Conservation (phyloP, 1,284 basidiomycete genomes). For the Volvariella surrecta region DNA sequence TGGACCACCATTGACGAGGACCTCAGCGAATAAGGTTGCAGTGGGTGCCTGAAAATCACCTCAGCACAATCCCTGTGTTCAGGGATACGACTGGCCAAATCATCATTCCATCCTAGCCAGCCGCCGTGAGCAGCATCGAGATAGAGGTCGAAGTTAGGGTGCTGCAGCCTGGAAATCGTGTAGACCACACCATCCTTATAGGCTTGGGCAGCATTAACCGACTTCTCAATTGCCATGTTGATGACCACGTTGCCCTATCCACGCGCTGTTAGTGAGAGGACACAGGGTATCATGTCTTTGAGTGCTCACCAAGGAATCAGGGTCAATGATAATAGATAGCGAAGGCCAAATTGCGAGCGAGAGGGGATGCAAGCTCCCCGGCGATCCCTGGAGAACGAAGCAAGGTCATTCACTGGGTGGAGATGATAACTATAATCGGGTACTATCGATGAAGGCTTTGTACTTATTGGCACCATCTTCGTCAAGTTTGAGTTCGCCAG, state of each 20-base stretch:
- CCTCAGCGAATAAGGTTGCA: conserved; percentile 26
- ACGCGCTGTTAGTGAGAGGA: conserved; percentile 19
- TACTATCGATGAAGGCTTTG: conserved; percentile 32
- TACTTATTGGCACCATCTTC: conserved; percentile 31
- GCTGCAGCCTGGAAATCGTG: conserved; percentile 33
- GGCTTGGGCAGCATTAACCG: conserved; percentile 17
- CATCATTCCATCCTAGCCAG: conserved; percentile 33
- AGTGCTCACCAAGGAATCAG: conserved; percentile 27
- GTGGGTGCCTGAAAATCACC: conserved; percentile 20
- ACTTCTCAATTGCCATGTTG: conserved; percentile 35
- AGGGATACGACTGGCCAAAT: conserved; percentile 7
- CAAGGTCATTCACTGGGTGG: background rate
- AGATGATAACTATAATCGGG: background rate
- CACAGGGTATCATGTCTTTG: too few species aligned
- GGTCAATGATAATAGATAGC: conserved; percentile 37
- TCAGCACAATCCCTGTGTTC: background rate
- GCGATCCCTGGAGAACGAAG: conserved; percentile 16
- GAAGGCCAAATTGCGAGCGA: conserved; percentile 24
- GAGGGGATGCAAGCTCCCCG: conserved; percentile 8
- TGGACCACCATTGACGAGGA: conserved; percentile 29
- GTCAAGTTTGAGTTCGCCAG: conserved; percentile 33
- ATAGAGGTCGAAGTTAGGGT: conserved; percentile 33
- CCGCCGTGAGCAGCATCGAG: conserved; percentile 41
- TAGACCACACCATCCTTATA: conserved; percentile 30
- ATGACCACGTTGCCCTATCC: conserved; percentile 24